Conservation (phyloP, 2,329 filamentous ascomycete species). For the Verticillium alfalfae region DNA sequence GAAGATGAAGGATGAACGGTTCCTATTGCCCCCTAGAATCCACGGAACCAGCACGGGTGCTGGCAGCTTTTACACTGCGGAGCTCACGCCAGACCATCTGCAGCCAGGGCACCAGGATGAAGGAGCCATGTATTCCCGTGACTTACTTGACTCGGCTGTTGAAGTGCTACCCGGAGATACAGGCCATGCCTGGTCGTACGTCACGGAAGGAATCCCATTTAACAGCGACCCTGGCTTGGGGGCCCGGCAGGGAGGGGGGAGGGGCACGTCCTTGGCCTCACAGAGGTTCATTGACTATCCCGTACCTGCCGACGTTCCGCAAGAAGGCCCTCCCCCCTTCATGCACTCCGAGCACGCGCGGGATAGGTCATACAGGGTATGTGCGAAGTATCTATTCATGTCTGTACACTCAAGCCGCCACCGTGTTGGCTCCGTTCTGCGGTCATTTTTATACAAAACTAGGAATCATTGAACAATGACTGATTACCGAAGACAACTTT, state of each 20-base stretch:
- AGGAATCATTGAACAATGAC: not conserved
- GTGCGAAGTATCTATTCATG: not conserved
- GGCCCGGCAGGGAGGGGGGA: not conserved
- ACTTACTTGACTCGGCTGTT: not conserved
- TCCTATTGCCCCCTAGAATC: not conserved
- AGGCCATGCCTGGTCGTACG: not conserved
- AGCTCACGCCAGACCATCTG: not conserved
- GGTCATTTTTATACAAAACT: not conserved
- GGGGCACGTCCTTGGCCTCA: not conserved
- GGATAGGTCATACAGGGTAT: not conserved
- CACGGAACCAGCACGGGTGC: not conserved
- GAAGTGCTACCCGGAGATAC: not conserved
- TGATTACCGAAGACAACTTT: not conserved
- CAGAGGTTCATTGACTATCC: not conserved
- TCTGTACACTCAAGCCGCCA: not conserved
- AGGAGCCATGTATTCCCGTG: not conserved
- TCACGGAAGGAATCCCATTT: not conserved
- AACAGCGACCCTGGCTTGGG: not conserved
- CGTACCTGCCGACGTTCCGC: not conserved
- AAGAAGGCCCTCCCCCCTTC: not conserved
- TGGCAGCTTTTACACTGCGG: not conserved
- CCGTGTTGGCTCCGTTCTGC: not conserved
- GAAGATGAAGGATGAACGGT: not conserved
- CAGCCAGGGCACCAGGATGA: not conserved
- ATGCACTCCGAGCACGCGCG: not conserved